A percentile compares a stretch with the other conserved stretches of the same genome.
These are phyloP conservation scores for Antrodiella citrinella DNA, from an alignment of 768 basidiomycete genomes.

Conservation along the genomic window DNA sequence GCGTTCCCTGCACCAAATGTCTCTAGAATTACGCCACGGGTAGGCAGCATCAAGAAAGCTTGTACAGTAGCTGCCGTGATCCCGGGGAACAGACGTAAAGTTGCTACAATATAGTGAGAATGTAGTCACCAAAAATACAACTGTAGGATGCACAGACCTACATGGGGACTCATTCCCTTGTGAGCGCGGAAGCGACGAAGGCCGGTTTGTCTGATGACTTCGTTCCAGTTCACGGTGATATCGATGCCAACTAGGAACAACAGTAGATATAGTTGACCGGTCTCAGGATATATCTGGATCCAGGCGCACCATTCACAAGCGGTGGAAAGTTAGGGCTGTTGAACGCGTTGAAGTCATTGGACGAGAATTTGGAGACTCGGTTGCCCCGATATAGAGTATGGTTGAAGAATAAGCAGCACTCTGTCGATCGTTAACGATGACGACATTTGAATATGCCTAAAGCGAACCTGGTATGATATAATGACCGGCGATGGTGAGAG, in stretches of 20 bases:
- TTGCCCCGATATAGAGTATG: conserved; percentile 83
- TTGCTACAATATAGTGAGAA: conserved; percentile 40
- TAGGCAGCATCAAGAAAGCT: conserved; percentile 68
- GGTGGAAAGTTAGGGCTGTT: conserved; percentile 79
- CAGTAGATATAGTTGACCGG: not conserved
- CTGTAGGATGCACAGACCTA: conserved; percentile 40
- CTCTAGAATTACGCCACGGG: conserved; percentile 79
- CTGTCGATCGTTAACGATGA: too few relatives aligned
- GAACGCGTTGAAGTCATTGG: conserved; percentile 79
- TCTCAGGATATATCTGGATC: too few relatives aligned
- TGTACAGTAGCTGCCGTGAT: conserved; percentile 68
- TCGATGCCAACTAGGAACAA: conserved; percentile 84
- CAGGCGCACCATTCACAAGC: conserved; percentile 63
- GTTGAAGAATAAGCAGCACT: conserved; percentile 86
- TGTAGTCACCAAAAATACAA: conserved; percentile 5
- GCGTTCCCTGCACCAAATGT: conserved; percentile 94
- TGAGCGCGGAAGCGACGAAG: conserved; percentile 74
- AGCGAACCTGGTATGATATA: conserved; percentile 78
- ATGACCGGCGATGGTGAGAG: conserved; percentile 82
- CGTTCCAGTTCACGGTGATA: conserved; percentile 82
- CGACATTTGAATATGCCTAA: conserved; percentile 1
- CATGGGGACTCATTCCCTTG: conserved; percentile 74
- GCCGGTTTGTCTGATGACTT: conserved; percentile 77
- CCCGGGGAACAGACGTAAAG: conserved; percentile 81
- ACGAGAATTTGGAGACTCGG: conserved; percentile 74